Percentiles rank a stretch among this genome's conserved stretches.
Conservation (phyloP, 805 yeast genomes). For the Clavispora asparagi region DNA sequence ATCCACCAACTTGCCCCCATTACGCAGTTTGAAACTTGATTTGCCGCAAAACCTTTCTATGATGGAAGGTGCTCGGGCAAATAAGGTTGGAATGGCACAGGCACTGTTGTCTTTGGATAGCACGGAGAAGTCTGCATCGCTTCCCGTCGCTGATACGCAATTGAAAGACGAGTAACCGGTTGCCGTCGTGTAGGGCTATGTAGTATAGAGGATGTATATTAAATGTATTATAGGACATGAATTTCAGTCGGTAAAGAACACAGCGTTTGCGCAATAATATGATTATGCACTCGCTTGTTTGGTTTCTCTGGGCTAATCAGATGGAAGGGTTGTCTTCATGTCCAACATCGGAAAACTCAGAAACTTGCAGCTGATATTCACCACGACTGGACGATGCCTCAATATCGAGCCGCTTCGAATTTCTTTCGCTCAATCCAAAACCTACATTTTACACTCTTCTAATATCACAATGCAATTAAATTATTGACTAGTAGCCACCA, state of each 20-base stretch:
- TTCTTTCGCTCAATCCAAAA: no score
- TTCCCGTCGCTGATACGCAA: background rate
- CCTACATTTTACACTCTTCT: no score
- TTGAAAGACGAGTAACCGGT: background rate
- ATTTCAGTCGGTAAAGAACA: no score
- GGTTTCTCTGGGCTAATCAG: no score
- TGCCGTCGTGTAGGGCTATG: background rate
- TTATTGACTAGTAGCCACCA: constrained; percentile 40
- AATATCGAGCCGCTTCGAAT: no score
- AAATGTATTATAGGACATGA: background rate
- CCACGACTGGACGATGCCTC: no score
- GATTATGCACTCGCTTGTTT: no score
- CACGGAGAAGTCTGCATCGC: background rate
- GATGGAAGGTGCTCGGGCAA: constrained; percentile 1
- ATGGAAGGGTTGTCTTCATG: no score
- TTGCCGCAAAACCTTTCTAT: constrained; percentile 38
- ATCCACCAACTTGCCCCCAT: constrained; percentile 37
- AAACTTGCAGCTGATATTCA: no score
- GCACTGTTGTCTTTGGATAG: background rate
- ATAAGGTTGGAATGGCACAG: background rate
- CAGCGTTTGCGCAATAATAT: no score
- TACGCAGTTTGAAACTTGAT: constrained; percentile 46
- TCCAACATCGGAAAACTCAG: no score
- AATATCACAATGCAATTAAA: background rate
- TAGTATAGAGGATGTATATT: background rate